Evolutionary conservation across 2,329 filamentous ascomycete genomes (phyloP).

Genomic region (Fusarium sp.): DNA sequence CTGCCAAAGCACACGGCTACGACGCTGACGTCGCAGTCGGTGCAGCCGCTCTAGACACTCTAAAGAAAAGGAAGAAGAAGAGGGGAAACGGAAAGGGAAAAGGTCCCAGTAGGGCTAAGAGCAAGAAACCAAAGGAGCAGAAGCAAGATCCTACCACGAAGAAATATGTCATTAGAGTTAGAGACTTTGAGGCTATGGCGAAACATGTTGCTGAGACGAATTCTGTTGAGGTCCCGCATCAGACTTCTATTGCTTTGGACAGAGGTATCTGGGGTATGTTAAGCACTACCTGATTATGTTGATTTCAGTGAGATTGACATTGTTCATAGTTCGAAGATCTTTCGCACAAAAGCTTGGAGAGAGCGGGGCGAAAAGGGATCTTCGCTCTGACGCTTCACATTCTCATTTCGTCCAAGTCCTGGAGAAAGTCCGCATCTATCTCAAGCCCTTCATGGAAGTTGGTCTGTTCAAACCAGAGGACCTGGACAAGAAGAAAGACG

Average conservation of each 20-base stretch:
- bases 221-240: conserved; percentile 19
- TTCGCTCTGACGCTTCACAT: conserved; percentile 19
- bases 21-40: background rate
- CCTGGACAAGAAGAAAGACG: background rate
- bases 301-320: background rate
- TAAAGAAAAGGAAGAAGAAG: background rate
- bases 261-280: conserved; percentile 30
- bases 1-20: conserved; percentile 33
- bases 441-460: conserved; percentile 29
- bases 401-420: conserved; percentile 37
- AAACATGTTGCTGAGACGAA: conserved; percentile 21
- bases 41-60: fast-evolving
- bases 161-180: conserved; percentile 25
- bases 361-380: background rate
- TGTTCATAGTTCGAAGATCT: conserved; percentile 12
- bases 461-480: conserved; percentile 6
- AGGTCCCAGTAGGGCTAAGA: conserved; percentile 6
- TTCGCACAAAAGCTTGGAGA: conserved; percentile 22
- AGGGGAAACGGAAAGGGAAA: conserved; percentile 24
- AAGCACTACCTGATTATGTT: fast-evolving
- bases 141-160: background rate
- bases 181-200: conserved; percentile 38
- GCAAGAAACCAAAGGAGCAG: background rate
- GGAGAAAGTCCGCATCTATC: conserved; percentile 32
- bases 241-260: conserved; percentile 25